phyloP scores from a whole-genome alignment of 225 moss, liverwort and hornwort genomes.

The Antitrichia curtipendula region DNA sequence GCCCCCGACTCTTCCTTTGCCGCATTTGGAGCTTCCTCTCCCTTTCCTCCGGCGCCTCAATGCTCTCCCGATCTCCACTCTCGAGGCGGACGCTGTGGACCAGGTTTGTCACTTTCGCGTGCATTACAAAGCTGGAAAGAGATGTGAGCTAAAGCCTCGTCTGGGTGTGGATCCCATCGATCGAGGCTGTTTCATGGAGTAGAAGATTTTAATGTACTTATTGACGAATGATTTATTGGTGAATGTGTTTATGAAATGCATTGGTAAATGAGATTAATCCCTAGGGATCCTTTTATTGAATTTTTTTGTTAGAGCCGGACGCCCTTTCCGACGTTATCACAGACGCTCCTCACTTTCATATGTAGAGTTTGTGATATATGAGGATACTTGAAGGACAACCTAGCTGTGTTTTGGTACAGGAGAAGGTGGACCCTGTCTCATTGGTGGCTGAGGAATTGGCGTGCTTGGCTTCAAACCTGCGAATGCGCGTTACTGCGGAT shows the following conservation, averaged over 20 bases:
- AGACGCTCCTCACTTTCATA: background rate
- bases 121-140: background rate
- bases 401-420: constrained; percentile 9
- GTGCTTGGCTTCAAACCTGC: constrained; percentile 42
- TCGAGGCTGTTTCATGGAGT: background rate
- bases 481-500: constrained; percentile 55
- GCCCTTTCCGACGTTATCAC: background rate
- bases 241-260: background rate
- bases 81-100: background rate
- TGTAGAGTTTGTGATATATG: background rate
- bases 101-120: background rate
- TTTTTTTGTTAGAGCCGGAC: background rate
- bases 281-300: no score
- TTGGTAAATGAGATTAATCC: background rate
- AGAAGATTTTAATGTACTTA: background rate
- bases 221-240: background rate
- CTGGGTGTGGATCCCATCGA: background rate
- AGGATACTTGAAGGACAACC: background rate
- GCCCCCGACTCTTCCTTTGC: background rate
- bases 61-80: constrained; percentile 7
- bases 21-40: background rate
- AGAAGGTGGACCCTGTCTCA: constrained; percentile 68
- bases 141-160: background rate
- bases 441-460: constrained; percentile 79
- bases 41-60: constrained; percentile 3